These are phyloP conservation scores for Paracamarosporium sp. DNA, from an alignment of 2,329 filamentous ascomycete genomes.

Conservation along the genomic window DNA sequence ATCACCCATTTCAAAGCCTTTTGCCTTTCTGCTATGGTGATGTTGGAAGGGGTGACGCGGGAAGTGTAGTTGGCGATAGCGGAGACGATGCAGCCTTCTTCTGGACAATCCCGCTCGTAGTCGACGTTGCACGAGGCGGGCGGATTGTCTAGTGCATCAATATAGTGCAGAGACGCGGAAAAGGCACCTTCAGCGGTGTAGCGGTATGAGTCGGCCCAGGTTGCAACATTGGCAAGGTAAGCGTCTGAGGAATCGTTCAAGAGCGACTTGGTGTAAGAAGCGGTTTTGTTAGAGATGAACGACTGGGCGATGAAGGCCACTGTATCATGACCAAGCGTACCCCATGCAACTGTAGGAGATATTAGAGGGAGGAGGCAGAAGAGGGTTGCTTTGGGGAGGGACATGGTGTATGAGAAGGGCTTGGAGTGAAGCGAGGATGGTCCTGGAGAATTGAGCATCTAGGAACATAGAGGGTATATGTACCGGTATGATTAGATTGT, in stretches of 20 bases:
- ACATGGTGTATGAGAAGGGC: slow-evolving; percentile 24
- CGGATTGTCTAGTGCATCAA: slow-evolving; percentile 58
- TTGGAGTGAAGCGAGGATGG: neutral
- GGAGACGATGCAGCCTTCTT: slow-evolving; percentile 58
- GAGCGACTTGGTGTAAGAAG: slow-evolving; percentile 51
- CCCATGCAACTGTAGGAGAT: slow-evolving; percentile 54
- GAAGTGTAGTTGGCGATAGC: slow-evolving; percentile 60
- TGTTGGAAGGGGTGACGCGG: slow-evolving; percentile 40
- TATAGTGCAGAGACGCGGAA: slow-evolving; percentile 58
- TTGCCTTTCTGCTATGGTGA: slow-evolving; percentile 44
- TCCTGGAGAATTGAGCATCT: neutral
- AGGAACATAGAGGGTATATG: neutral
- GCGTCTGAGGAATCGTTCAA: slow-evolving; percentile 52
- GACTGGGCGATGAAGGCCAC: slow-evolving; percentile 62
- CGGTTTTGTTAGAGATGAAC: slow-evolving; percentile 53
- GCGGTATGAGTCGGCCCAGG: slow-evolving; percentile 62
- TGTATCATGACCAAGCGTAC: slow-evolving; percentile 60
- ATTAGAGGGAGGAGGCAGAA: slow-evolving; percentile 32
- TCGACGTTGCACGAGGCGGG: slow-evolving; percentile 57
- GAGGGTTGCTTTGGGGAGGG: slow-evolving; percentile 26
- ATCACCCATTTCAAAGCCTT: slow-evolving; percentile 59
- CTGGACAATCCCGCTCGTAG: slow-evolving; percentile 59
- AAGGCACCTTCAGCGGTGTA: slow-evolving; percentile 56
- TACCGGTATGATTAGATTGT: neutral
- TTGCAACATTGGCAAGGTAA: slow-evolving; percentile 60